Evolutionary conservation across 2,329 filamentous ascomycete genomes (phyloP), one percentile per base, ranked within the genome.

Genomic region (Aspergillus glaucus): DNA sequence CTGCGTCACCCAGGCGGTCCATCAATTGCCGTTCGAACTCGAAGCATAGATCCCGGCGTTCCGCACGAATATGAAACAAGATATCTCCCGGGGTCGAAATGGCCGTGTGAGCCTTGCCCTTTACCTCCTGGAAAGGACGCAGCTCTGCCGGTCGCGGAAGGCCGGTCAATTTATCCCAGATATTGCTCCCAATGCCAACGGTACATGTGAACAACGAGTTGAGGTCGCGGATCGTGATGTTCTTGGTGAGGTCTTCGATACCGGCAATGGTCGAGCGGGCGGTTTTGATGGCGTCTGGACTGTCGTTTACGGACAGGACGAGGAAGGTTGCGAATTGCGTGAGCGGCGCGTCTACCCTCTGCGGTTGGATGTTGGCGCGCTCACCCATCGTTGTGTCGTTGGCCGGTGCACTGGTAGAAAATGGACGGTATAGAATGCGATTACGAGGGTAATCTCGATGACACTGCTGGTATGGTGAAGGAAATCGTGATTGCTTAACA

Each of bases 21-120:
- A 81, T 63, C 9, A 82, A 59, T 54, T 81, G 79, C 28, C 74
- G 66, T 64, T 82, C 79, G 47, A 82, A 78, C 56, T 82, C 79
- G 51, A 82, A 82, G 55, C 74, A 77, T 19, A 82, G 54, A 54
- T 82, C 79, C 12, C 77, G 70, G 1, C 79, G 71, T 44, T 81
- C 78, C 0, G 79, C 71, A 26, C 79, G 75, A 51, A 82, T 81
- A 55, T 82, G 79, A 51, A 82, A 79, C 3, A 82, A 66, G 1
- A 82, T 50, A 49, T 82, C 79, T 0, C 79, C 79, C 0, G 78
- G 76, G 0, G 79, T 82, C 0, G 78, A 77, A 6, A 79, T 64
- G 0, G 79, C 78, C 0, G 73, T 76, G 56, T 81, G 77, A 6
- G 62, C 70, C 2, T 54, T 54, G 2, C 79, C 79, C n/a, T 66